Percentiles rank a stretch among this genome's conserved stretches.
Evolutionary conservation across 2,329 filamentous ascomycete genomes (phyloP).

Genomic region (Colletotrichum somersetense): DNA sequence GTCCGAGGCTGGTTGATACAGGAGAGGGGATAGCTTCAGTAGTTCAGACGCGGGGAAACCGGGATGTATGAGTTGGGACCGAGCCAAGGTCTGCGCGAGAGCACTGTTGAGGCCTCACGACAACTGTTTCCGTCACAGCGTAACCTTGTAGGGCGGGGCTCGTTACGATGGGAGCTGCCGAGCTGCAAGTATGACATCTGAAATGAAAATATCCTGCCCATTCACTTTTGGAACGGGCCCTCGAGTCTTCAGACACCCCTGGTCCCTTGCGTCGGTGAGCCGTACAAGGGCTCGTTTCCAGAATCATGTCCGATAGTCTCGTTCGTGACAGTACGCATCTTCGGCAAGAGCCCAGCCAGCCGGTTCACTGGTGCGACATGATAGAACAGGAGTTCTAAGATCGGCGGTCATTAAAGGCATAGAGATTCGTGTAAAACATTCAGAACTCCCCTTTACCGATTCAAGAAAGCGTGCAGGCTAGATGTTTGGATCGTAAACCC

Average conservation of each 20-base stretch:
- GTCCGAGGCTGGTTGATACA: not conserved
- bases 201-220: constrained; percentile 10
- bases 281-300: not conserved
- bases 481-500: constrained; percentile 23
- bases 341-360: not conserved
- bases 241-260: not conserved
- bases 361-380: constrained; percentile 11
- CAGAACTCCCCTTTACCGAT: constrained; percentile 15
- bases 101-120: not conserved
- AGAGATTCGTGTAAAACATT: constrained; percentile 4
- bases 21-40: not conserved
- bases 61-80: not conserved
- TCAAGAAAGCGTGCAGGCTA: not conserved
- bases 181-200: constrained; percentile 20
- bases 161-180: constrained; percentile 18
- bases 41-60: constrained; percentile 4
- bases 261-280: not conserved
- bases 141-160: constrained; percentile 1
- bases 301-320: not conserved
- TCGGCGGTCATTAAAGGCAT: not conserved
- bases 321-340: not conserved
- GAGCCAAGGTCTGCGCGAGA: not conserved
- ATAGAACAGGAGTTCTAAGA: constrained; percentile 15
- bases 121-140: constrained; percentile 23
- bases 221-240: not conserved